Conservation (phyloP, 306 rosid species). For the Alnus rubra region DNA sequence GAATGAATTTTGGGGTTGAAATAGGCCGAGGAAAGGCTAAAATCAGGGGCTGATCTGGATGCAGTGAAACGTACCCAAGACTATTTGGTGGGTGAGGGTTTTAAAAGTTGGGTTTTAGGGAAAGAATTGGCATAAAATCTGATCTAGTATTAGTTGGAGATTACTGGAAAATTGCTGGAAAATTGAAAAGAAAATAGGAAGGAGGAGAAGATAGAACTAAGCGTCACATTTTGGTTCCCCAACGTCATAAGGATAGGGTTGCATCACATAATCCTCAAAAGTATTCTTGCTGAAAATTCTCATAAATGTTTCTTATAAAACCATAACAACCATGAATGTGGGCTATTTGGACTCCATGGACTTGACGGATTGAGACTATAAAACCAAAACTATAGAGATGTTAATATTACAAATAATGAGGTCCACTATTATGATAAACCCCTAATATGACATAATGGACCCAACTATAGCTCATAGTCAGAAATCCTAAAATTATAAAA, state of each 20-base stretch:
- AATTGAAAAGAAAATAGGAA: not conserved
- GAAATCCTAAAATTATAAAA: too few relatives aligned
- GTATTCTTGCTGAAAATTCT: too few relatives aligned
- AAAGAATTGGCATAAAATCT: not conserved
- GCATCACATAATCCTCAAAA: too few relatives aligned
- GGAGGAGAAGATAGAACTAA: not conserved
- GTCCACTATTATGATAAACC: not conserved
- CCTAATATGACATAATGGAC: not conserved
- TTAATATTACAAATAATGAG: not conserved
- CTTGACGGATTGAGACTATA: too few relatives aligned
- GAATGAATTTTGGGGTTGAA: not conserved
- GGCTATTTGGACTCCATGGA: too few relatives aligned
- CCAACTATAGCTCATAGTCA: not conserved
- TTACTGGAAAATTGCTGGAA: not conserved
- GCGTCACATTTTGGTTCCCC: not conserved
- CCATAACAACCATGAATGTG: too few relatives aligned
- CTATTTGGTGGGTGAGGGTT: not conserved
- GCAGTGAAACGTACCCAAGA: not conserved
- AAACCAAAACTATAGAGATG: too few relatives aligned
- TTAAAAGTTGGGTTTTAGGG: not conserved
- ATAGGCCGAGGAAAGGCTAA: not conserved
- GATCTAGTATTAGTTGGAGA: not conserved
- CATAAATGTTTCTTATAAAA: too few relatives aligned
- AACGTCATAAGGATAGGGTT: too few relatives aligned
- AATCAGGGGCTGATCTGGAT: not conserved